phyloP scores from a whole-genome alignment of 2,329 filamentous ascomycete genomes.

The Calonectria henricotiae region DNA sequence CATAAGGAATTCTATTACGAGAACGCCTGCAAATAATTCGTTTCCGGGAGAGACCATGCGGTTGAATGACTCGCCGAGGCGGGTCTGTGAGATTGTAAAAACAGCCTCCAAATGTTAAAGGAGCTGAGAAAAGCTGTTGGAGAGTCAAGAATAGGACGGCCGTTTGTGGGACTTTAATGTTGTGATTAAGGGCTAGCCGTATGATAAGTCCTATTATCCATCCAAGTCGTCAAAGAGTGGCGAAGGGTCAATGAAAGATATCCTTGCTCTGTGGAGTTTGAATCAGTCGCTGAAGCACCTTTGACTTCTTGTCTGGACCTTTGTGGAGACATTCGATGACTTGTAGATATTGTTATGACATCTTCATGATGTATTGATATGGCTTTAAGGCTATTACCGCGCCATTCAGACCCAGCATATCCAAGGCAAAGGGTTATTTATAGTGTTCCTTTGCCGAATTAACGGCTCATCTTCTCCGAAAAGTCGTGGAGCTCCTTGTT shows the following conservation, averaged over 20 bases:
- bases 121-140: slow-evolving; percentile 39
- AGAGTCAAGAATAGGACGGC: slow-evolving; percentile 16
- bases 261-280: neutral
- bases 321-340: slow-evolving; percentile 22
- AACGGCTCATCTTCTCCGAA: slow-evolving; percentile 6
- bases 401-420: neutral
- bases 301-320: neutral
- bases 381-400: neutral
- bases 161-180: neutral
- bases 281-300: neutral
- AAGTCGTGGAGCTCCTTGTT: slow-evolving; percentile 23
- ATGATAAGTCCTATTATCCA: neutral
- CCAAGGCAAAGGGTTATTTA: neutral
- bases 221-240: neutral
- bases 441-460: neutral
- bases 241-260: neutral
- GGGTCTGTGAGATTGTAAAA: slow-evolving; percentile 35
- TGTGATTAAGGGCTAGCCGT: too few species aligned
- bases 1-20: slow-evolving; percentile 36
- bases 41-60: slow-evolving; percentile 4
- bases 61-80: slow-evolving; percentile 13
- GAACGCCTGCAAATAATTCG: slow-evolving; percentile 35
- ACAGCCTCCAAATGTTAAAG: slow-evolving; percentile 40
- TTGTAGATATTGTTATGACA: slow-evolving; percentile 22
- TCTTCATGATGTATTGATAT: slow-evolving; percentile 19